Evolutionary conservation across 352 stramenopile species (phyloP), one percentile per base, ranked within the genome.

Genomic region (Pythium rishiriense): DNA sequence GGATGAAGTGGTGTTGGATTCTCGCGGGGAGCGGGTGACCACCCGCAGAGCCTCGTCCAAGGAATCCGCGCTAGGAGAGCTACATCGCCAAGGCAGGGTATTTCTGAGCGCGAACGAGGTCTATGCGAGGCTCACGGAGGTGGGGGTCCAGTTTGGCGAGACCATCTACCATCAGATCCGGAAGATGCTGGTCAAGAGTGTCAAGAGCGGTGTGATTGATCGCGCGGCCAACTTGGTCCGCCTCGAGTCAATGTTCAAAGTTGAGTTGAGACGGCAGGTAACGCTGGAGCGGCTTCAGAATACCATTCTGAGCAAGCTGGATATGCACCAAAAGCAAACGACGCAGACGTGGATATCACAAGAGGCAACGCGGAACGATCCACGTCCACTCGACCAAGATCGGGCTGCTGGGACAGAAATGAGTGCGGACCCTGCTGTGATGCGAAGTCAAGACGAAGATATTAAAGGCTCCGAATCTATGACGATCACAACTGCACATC

Each of bases 191-290:
- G 58, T 74, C 3, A 76, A 73, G 26, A 88, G 81, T 53, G 68
- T 87, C 19, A 39, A 53, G 8, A 69, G 70, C 26, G 76, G 78
- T 4, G 69, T 84, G 17, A 68, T 90, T 15, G 70, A 72, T 10
- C 67, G 70, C 24, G 64, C 78, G 12, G 69, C 79, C 2, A 84
- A 88, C 41, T 42, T 65, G 4, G 66, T 88, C 25, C 77, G 81
- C 0, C 72, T 90, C 5, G 66, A 74, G 10, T 88, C 81, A 3
- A 52, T 88, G 54, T 90, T 85, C 61, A 87, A 85, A 25, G 43
- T 87, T 19, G 79, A 90, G 41, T 55, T 90, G 37, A 70, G 79
- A 3, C 66, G 79, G 0, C 77, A 90, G 24, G 69, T 90, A 10
- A 90, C 79, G 4, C 69, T 79, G n/a, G 73, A 78, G 15, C 58